A percentile compares a stretch with the other conserved stretches of the same genome.
These are phyloP conservation scores for Aureobasidium zeae DNA, from an alignment of 2,329 filamentous ascomycete species.

Conservation along the genomic window DNA sequence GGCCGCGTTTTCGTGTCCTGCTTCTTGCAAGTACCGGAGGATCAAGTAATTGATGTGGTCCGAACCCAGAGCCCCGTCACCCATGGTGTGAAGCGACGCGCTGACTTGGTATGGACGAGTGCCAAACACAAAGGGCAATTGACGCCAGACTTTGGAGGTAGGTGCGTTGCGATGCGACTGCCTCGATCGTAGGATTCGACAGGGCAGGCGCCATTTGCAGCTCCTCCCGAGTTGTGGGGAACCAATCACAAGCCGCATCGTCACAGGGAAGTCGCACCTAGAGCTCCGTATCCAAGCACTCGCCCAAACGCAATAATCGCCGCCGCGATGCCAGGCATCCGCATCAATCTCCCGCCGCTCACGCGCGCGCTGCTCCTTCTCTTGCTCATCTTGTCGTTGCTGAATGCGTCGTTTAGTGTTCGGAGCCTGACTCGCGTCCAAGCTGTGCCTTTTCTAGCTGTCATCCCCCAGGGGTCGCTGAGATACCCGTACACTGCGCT, in stretches of 20 bases:
- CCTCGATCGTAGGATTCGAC: too few relatives aligned
- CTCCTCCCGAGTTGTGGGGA: too few relatives aligned
- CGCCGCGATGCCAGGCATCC: constrained; percentile 57
- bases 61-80: constrained; percentile 38
- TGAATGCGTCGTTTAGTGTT: constrained; percentile 58
- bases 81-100: constrained; percentile 23
- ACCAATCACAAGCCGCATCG: background rate
- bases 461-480: constrained; percentile 74
- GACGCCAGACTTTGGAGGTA: background rate
- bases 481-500: constrained; percentile 90
- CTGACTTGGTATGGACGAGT: background rate
- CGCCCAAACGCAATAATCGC: background rate
- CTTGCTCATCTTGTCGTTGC: constrained; percentile 66
- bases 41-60: constrained; percentile 62
- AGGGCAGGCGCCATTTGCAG: too few relatives aligned
- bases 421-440: constrained; percentile 13
- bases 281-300: background rate
- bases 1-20: constrained; percentile 31
- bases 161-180: constrained; percentile 2
- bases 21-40: constrained; percentile 48
- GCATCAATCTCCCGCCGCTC: constrained; percentile 86
- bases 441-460: constrained; percentile 62
- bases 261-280: background rate
- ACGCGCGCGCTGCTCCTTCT: constrained; percentile 72
- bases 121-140: constrained; percentile 2